phyloP scores from a whole-genome alignment of 2,329 filamentous ascomycete species.

The Mycocentrospora acerina region DNA sequence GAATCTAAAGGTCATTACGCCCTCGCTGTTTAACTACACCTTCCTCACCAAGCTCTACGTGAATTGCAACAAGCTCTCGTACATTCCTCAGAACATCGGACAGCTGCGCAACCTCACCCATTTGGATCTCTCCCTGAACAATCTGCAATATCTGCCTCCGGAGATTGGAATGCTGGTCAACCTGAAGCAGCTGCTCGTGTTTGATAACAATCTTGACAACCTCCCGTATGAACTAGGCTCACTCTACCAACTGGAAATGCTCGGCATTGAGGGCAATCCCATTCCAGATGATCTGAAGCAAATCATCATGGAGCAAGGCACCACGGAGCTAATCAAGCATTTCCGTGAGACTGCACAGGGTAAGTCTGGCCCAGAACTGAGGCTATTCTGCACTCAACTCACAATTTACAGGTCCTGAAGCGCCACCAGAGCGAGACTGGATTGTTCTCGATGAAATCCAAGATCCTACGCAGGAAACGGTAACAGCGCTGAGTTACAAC shows the following conservation, averaged over 20 bases:
- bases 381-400: constrained; percentile 1
- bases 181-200: constrained; percentile 79
- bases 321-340: constrained; percentile 77
- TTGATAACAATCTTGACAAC: constrained; percentile 83
- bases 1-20: constrained; percentile 79
- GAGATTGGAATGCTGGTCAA: constrained; percentile 98
- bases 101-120: constrained; percentile 77
- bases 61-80: constrained; percentile 84
- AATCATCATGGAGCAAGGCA: constrained; percentile 83
- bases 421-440: constrained; percentile 74
- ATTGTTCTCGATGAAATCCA: constrained; percentile 67
- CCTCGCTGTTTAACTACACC: constrained; percentile 77
- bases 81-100: constrained; percentile 79
- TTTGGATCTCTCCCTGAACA: constrained; percentile 87
- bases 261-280: constrained; percentile 92
- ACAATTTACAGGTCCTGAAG: constrained; percentile 62
- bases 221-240: constrained; percentile 87
- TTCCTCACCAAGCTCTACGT: constrained; percentile 93
- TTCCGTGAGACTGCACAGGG: constrained; percentile 83
- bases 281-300: constrained; percentile 74
- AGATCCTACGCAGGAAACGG: constrained; percentile 59
- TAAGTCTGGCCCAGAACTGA: constrained; percentile 39
- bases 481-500: constrained; percentile 92
- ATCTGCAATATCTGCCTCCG: constrained; percentile 76
- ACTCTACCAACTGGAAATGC: constrained; percentile 80